Conservation (phyloP, 2,329 filamentous ascomycete genomes). For the Stagonosporopsis cucurbitacearum region DNA sequence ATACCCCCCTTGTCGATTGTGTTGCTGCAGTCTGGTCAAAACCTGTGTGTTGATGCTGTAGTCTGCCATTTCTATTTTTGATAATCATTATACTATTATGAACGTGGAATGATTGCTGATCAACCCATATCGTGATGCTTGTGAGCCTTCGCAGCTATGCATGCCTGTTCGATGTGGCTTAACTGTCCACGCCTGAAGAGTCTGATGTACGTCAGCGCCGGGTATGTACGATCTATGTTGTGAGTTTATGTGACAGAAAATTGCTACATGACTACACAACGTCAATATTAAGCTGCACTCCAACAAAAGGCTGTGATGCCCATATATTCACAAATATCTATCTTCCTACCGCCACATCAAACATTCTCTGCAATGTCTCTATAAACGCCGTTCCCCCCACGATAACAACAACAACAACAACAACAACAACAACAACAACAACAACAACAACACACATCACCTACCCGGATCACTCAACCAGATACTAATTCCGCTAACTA, state of each 20-base stretch:
- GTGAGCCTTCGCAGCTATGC: too few relatives aligned
- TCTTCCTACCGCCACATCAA: background rate
- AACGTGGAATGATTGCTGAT: background rate
- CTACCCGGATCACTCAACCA: background rate
- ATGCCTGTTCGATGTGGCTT: too few relatives aligned
- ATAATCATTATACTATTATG: background rate
- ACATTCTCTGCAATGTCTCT: background rate
- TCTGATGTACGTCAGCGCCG: too few relatives aligned
- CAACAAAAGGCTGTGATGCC: background rate
- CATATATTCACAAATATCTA: background rate
- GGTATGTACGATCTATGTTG: background rate
- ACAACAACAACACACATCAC: background rate
- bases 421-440: background rate
- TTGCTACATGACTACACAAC: background rate
- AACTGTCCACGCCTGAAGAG: too few relatives aligned
- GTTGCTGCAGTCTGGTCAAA: slow-evolving; percentile 5
- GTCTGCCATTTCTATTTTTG: background rate
- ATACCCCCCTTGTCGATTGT: slow-evolving; percentile 16
- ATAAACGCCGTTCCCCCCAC: background rate
- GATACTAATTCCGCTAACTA: background rate
- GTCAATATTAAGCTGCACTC: background rate
- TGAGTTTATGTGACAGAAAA: background rate
- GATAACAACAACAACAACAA: background rate
- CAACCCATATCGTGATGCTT: too few relatives aligned
- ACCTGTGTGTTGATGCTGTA: slow-evolving; percentile 4